Base-by-base conservation (phyloP, 345 rosid species). In the Murraya koenigii region DNA sequence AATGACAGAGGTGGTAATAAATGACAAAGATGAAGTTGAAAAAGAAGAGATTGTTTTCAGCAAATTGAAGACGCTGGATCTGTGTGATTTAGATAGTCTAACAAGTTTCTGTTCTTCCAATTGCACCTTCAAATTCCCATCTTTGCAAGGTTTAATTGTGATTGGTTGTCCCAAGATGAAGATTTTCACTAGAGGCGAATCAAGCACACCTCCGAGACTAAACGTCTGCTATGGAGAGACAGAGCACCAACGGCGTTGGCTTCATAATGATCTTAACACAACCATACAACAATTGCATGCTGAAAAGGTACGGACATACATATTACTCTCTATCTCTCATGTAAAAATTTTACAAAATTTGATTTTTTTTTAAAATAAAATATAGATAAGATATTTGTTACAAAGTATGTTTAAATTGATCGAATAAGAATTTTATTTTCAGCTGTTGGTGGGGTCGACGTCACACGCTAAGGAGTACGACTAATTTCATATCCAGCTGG, bases 51-150 rank as follows among this genome's bases (percentile, higher is more conserved):
- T 75, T 69, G 19, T 60, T 23, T 67, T 81, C 69, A 17, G 26
- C 13, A 60, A 65, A 10, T 59, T 79, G 62, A 59, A 41, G 55
- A 10, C 0, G n/a, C 41, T 73, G 44, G 3, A 5, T 1, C 72
- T 72, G 10, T 0, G 0, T 10, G 20, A 10, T 23, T 36, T 72
- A 52, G 11, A 17, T 2, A 64, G 8, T 6, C 77, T 79, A 22
- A 14, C 33, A 26, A 61, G 77, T 19, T 74, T 74, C 6, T 26
- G 39, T 38, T 74, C 68, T 17, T 1, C 26, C 4, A 74, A 61
- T 33, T 25, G 9, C 52, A 58, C 66, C 66, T 36, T 72, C 32
- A 10, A 38, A 58, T 38, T 72, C 17, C 52, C 76, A n/a, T 72
- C 58, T 74, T 8, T 61, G 17, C 2, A 60, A 28, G 17, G 4